phyloP scores from a whole-genome alignment of 164 flowering plant genomes.

The Platanus orientalis region DNA sequence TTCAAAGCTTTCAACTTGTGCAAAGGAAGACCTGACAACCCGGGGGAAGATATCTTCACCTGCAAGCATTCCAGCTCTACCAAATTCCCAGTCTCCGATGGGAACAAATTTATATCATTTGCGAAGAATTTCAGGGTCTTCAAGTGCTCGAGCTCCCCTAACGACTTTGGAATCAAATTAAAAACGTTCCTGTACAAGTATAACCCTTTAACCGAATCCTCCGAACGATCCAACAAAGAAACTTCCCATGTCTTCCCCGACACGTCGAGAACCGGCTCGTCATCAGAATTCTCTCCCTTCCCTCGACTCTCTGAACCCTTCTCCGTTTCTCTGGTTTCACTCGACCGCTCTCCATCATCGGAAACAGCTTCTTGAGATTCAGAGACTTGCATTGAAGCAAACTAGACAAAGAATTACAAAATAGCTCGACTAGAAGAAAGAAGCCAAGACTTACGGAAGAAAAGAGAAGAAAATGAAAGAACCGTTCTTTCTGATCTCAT shows the following conservation, averaged over 20 bases:
- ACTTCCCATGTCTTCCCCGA: conserved; percentile 58
- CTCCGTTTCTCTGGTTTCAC: conserved; percentile 5
- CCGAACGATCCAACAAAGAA: conserved; percentile 21
- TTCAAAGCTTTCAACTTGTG: conserved; percentile 60
- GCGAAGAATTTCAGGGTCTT: conserved; percentile 78
- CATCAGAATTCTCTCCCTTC: conserved; percentile 12
- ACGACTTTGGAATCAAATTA: conserved; percentile 68
- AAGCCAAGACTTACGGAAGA: neutral
- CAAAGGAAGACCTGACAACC: conserved; percentile 49
- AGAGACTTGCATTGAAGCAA: conserved; percentile 4
- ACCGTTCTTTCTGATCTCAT: neutral
- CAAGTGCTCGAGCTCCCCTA: conserved; percentile 41
- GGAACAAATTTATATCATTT: conserved; percentile 76
- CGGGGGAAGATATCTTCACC: conserved; percentile 63
- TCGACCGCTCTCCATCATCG: neutral
- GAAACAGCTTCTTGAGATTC: neutral
- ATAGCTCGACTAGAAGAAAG: neutral
- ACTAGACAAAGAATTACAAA: neutral
- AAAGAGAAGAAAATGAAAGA: neutral
- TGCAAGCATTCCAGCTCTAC: conserved; percentile 64
- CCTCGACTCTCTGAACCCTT: neutral
- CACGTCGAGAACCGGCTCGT: conserved; percentile 52
- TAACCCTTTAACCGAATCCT: conserved; percentile 29
- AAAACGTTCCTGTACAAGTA: conserved; percentile 68
- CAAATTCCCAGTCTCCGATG: conserved; percentile 54